Percentiles rank a stretch among this genome's conserved stretches.
These are phyloP conservation scores for Pleoardoris graminearum DNA, from an alignment of 2,329 filamentous ascomycete genomes.

Conservation along the genomic window DNA sequence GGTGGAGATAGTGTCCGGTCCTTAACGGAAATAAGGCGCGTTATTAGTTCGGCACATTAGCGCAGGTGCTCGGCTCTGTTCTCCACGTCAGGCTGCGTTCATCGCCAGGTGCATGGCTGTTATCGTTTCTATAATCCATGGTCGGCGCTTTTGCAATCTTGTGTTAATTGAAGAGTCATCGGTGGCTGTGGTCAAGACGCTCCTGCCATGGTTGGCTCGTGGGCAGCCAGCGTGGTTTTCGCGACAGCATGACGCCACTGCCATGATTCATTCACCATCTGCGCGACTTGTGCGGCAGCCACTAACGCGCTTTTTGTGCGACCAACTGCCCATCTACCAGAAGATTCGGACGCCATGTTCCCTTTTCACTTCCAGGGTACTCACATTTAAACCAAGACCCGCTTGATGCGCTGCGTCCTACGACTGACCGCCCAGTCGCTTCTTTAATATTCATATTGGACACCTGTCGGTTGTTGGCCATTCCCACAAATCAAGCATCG, in stretches of 20 bases:
- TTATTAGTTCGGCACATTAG: not conserved
- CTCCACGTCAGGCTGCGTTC: not conserved
- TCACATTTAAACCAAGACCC: not conserved
- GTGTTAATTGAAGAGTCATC: not conserved
- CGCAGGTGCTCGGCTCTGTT: not conserved
- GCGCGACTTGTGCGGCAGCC: constrained; percentile 30
- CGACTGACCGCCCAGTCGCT: constrained; percentile 19
- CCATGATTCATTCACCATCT: constrained; percentile 9
- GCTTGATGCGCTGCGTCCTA: not conserved
- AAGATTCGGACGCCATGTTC: not conserved
- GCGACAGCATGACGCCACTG: constrained; percentile 14
- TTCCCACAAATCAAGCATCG: constrained; percentile 8
- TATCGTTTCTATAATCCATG: constrained; percentile 3
- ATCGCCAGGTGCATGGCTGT: not conserved
- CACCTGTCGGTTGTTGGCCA: constrained; percentile 5
- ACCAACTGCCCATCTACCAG: constrained; percentile 9
- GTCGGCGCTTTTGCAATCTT: not conserved
- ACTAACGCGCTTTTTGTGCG: constrained; percentile 21
- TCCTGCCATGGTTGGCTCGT: constrained; percentile 3
- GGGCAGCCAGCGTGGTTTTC: constrained; percentile 19
- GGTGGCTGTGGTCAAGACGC: not conserved
- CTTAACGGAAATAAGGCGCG: not conserved
- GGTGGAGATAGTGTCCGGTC: not conserved
- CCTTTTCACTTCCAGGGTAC: not conserved
- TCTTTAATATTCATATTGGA: constrained; percentile 28